phyloP scores from a whole-genome alignment of 495 filamentous ascomycete genomes.

The Trichoderma reesei region DNA sequence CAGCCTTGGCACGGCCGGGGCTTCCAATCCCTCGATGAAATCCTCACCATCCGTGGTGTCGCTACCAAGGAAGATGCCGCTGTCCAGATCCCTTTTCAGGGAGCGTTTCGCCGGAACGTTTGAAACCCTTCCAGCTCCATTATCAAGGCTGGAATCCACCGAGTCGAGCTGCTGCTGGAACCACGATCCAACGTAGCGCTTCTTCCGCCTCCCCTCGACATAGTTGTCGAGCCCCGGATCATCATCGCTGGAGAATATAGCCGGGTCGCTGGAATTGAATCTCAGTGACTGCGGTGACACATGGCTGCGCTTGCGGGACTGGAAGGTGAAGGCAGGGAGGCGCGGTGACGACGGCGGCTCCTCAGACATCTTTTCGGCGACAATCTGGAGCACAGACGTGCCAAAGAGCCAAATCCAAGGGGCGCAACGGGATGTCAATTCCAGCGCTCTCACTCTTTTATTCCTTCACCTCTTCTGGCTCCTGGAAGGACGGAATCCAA shows the following conservation, averaged over 20 bases:
- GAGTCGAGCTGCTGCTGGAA: conserved; percentile 50
- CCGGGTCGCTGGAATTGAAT: conserved; percentile 57
- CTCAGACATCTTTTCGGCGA: conserved; percentile 34
- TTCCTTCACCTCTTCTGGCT: no score
- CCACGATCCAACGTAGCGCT: conserved; percentile 61
- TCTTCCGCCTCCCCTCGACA: conserved; percentile 44
- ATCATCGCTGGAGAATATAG: conserved; percentile 72
- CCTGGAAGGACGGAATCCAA: background rate
- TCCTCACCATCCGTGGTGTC: conserved; percentile 41
- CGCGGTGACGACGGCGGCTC: conserved; percentile 37
- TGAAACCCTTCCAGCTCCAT: no score
- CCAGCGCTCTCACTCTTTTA: no score
- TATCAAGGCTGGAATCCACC: no score
- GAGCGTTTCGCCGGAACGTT: conserved; percentile 35
- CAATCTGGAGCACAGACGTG: background rate
- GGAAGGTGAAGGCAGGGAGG: conserved; percentile 22
- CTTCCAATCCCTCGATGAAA: conserved; percentile 18
- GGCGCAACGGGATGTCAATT: background rate
- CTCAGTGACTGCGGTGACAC: conserved; percentile 22
- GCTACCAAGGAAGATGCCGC: conserved; percentile 73
- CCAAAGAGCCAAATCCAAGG: background rate
- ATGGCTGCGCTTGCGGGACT: conserved; percentile 35
- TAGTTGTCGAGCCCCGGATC: conserved; percentile 68
- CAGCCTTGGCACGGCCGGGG: conserved; percentile 16
- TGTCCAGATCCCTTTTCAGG: conserved; percentile 60